These are phyloP conservation scores for Arthrobotrys megalospora DNA, from an alignment of 2,329 filamentous ascomycete genomes.

Conservation along the genomic window DNA sequence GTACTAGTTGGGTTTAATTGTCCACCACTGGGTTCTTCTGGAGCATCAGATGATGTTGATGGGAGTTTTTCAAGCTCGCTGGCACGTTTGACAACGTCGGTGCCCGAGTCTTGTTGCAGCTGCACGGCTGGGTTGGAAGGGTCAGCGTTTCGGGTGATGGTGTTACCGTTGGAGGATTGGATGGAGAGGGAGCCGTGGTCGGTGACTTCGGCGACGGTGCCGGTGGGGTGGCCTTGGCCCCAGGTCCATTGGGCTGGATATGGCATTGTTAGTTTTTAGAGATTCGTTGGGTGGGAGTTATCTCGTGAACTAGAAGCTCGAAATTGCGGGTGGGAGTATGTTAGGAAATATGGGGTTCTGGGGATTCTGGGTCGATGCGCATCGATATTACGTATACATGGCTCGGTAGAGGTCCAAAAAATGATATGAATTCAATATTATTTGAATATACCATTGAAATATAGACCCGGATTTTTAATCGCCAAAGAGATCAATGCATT, in stretches of 20 bases:
- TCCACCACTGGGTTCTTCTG: neutral
- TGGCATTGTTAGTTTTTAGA: constrained; percentile 10
- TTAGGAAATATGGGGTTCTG: too few species aligned
- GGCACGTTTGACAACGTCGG: constrained; percentile 73
- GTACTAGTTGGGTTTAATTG: neutral
- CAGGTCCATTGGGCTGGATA: constrained; percentile 75
- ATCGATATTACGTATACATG: too few species aligned
- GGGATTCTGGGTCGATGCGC: too few species aligned
- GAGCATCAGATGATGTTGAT: neutral
- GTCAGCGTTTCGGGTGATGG: constrained; percentile 76
- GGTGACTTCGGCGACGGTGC: constrained; percentile 73
- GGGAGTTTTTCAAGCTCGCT: constrained; percentile 70
- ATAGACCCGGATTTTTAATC: too few species aligned
- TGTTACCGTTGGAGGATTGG: constrained; percentile 75
- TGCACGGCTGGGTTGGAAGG: constrained; percentile 75
- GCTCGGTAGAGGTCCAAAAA: too few species aligned
- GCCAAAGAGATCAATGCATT: too few species aligned
- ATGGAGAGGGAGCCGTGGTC: constrained; percentile 75
- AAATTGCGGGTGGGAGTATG: too few species aligned
- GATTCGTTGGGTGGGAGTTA: too few species aligned
- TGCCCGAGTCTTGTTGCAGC: constrained; percentile 72
- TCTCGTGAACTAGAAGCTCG: too few species aligned
- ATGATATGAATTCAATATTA: too few species aligned
- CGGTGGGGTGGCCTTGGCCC: constrained; percentile 72
- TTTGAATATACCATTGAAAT: too few species aligned